Conservation (phyloP, 345 rosid genomes). For the Syzygium jambos region DNA sequence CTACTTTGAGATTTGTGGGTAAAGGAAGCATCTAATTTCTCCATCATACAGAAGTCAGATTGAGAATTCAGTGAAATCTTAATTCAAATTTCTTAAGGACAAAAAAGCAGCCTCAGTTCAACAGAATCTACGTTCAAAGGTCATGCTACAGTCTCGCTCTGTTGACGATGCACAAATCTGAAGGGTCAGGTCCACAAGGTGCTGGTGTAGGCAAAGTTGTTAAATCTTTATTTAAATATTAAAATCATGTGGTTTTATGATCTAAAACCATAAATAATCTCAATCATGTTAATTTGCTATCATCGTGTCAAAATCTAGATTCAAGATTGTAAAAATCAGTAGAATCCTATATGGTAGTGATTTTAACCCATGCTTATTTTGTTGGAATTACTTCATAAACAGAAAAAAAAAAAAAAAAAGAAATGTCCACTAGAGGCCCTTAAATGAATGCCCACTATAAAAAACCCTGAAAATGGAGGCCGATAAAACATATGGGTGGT, state of each 20-base stretch:
- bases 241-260: background rate
- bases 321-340: background rate
- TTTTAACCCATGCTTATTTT: background rate
- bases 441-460: background rate
- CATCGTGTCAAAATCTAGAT: background rate
- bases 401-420: background rate
- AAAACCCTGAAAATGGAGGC: background rate
- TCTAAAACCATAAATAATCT: background rate
- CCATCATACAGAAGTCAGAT: background rate
- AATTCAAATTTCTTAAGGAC: background rate
- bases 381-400: background rate
- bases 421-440: background rate
- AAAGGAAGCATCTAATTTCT: background rate
- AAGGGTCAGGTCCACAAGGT: background rate
- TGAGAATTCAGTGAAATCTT: background rate
- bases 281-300: background rate
- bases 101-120: background rate
- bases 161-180: background rate
- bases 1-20: background rate
- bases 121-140: background rate
- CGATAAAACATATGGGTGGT: background rate
- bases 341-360: background rate
- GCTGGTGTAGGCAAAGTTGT: background rate
- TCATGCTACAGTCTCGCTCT: background rate
- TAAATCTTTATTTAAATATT: background rate